Evolutionary conservation across 495 filamentous ascomycete species (phyloP).

Genomic region (Evansstolkia leycettana): DNA sequence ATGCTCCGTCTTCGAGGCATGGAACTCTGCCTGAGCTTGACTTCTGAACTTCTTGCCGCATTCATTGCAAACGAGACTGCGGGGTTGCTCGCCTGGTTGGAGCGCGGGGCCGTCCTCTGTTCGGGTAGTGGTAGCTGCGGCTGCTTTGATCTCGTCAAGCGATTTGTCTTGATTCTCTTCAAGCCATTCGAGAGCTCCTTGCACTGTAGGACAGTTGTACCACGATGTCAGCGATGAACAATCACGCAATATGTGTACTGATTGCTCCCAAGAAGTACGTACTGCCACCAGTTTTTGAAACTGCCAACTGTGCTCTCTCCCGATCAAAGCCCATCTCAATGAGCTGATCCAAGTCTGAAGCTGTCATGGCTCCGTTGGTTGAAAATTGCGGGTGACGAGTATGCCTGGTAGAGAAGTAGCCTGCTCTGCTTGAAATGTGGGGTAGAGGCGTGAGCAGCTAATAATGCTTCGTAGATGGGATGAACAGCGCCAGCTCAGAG

Average conservation of each 20-base stretch:
- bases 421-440: background rate
- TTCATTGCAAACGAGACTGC: conserved; percentile 72
- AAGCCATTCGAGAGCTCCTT: conserved; percentile 87
- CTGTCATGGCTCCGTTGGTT: conserved; percentile 37
- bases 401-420: background rate
- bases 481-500: too few relatives aligned
- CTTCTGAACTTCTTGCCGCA: conserved; percentile 85
- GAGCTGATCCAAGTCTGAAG: conserved; percentile 65
- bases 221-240: too few relatives aligned
- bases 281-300: conserved; percentile 67
- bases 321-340: conserved; percentile 92
- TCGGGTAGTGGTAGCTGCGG: conserved; percentile 20
- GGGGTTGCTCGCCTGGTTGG: conserved; percentile 49
- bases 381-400: too few relatives aligned
- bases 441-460: background rate
- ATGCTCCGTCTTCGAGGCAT: conserved; percentile 81
- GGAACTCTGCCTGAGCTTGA: conserved; percentile 71
- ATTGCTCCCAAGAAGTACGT: conserved; percentile 31
- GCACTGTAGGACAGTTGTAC: conserved; percentile 40
- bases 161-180: conserved; percentile 78
- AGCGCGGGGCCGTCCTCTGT: conserved; percentile 46
- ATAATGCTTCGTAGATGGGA: too few relatives aligned
- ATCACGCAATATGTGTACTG: too few relatives aligned
- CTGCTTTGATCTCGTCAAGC: conserved; percentile 58
- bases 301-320: conserved; percentile 65